Base-by-base conservation (phyloP, 768 basidiomycete genomes). In the Boletus pseudo-olivaceus region DNA sequence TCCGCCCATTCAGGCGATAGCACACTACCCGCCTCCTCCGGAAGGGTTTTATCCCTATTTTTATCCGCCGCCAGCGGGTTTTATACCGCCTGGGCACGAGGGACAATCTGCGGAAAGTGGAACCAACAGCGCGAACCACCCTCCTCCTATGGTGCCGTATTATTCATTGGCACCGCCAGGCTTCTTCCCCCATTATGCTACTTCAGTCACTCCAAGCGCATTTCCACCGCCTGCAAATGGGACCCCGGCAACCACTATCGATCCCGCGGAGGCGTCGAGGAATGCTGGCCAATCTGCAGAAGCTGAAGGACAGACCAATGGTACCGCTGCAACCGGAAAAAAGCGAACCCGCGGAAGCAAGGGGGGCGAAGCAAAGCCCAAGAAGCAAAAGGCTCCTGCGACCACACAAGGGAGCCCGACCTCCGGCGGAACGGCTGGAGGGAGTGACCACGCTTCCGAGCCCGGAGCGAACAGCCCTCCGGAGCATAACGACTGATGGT, bases 31-130 rank as follows among this genome's bases (percentile, higher is more conserved):
- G 1, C 67, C 73, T 0, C 63, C 72, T 1, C 76, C 77, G 0
- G 76, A 77, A 42, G 74, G 74, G 7, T 78, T 76, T 51, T 77
- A 73, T 58, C 73, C 75, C n/a, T 75, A 72, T 51, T 73, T 69
- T 47, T 76, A 75, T 53, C 75, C 77, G 3, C 63, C 68, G 3
- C 75, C 72, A 1, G 71, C 73, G n/a, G 73, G 73, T 3, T 77
- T 77, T 59, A 63, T 75, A 23, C 68, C 72, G 0, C 67, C 73
- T 6, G 64, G 71, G 0, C 72, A 73, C 29, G 76, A 78, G 17
- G 73, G 67, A 3, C 73, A 70, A 11, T 46, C 70, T 23, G 46
- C 67, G 7, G 75, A 76, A 5, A 69, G 71, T 7, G 47, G 62
- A 3, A 49, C 69, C 6, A 73, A 69, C 17, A 71, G 65, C 53